A percentile compares a stretch with the other conserved stretches of the same genome.
These are phyloP conservation scores for Brassica rapa DNA, from an alignment of 345 rosid genomes.

Conservation along the genomic window DNA sequence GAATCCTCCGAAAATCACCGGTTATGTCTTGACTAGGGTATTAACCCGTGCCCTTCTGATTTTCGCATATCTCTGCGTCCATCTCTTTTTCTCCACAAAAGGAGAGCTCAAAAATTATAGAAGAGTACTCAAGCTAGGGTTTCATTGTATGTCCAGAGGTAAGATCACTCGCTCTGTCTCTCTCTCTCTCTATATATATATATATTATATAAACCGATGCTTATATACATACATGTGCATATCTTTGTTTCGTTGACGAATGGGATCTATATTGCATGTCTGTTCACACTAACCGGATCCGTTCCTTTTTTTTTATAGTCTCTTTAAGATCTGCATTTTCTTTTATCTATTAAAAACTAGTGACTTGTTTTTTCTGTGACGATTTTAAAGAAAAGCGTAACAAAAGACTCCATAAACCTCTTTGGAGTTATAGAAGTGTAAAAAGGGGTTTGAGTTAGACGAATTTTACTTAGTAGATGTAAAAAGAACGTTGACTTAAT, in stretches of 20 bases:
- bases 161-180: conserved; percentile 26
- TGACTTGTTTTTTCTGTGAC: neutral
- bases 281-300: conserved; percentile 15
- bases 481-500: conserved; percentile 24
- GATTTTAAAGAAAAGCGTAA: conserved; percentile 35
- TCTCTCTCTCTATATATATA: neutral
- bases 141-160: conserved; percentile 20
- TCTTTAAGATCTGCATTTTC: conserved; percentile 35
- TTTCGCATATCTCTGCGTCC: neutral
- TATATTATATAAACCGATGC: neutral
- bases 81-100: neutral
- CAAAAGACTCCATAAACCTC: neutral
- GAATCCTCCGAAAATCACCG: neutral
- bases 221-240: neutral
- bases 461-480: conserved; percentile 19
- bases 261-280: conserved; percentile 30
- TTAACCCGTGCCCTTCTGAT: neutral
- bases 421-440: conserved; percentile 28
- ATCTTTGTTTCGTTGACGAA: conserved; percentile 12
- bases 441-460: conserved; percentile 24
- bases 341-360: neutral
- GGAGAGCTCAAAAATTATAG: neutral
- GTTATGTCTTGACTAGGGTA: conserved; percentile 14
- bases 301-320: neutral
- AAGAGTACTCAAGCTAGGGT: conserved; percentile 29